These are phyloP conservation scores for Colletotrichum australisinense DNA, from an alignment of 2,329 filamentous ascomycete species.

Conservation along the genomic window DNA sequence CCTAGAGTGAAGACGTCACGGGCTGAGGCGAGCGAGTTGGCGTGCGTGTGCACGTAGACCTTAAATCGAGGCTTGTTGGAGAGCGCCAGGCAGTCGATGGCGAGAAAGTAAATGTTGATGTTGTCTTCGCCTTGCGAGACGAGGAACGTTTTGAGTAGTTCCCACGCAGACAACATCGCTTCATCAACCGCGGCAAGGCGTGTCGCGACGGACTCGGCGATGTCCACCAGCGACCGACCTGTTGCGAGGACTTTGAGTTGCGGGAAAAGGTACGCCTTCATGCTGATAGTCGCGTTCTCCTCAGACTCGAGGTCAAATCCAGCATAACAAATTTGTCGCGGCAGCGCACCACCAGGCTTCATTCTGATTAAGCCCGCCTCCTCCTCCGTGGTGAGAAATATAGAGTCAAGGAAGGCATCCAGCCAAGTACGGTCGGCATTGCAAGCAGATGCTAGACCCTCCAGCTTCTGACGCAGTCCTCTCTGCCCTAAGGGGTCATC, in stretches of 20 bases:
- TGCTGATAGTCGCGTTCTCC: not conserved
- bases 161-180: not conserved
- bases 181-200: not conserved
- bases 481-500: constrained; percentile 8
- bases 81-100: constrained; percentile 27
- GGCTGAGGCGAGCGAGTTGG: not conserved
- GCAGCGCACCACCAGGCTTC: not conserved
- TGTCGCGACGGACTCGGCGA: not conserved
- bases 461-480: constrained; percentile 17
- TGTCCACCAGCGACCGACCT: not conserved
- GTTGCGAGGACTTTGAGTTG: constrained; percentile 25
- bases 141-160: not conserved
- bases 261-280: constrained; percentile 27
- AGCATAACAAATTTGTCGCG: constrained; percentile 2
- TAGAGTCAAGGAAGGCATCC: constrained; percentile 1
- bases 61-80: not conserved
- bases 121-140: not conserved
- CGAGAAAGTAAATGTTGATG: not conserved
- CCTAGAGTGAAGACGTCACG: constrained; percentile 1
- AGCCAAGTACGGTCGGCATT: constrained; percentile 12
- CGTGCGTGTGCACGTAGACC: not conserved
- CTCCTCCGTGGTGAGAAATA: constrained; percentile 12
- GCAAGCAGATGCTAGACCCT: constrained; percentile 1
- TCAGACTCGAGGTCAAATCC: constrained; percentile 22
- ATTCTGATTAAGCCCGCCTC: not conserved